Percentiles rank a stretch among this genome's conserved stretches.
Conservation (phyloP, 768 basidiomycete species). For the Naematelia aurantialba region DNA sequence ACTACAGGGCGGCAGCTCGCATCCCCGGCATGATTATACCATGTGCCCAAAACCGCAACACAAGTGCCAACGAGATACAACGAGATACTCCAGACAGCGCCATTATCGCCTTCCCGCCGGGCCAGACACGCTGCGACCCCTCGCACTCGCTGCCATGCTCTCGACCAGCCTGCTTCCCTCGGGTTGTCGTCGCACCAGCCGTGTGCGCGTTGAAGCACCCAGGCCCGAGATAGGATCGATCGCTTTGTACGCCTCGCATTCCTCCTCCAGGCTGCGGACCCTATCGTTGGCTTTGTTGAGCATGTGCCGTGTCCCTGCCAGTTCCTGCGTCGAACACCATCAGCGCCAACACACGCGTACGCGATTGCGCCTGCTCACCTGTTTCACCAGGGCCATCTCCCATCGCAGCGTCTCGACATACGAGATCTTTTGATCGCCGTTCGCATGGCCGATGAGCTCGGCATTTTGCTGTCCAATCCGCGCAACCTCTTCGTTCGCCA, state of each 20-base stretch:
- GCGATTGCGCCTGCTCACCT: conserved; percentile 55
- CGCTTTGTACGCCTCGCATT: conserved; percentile 32
- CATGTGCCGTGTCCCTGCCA: conserved; percentile 34
- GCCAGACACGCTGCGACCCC: conserved; percentile 21
- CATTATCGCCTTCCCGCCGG: conserved; percentile 8
- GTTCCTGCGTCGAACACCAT: conserved; percentile 23
- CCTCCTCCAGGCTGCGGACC: conserved; percentile 17
- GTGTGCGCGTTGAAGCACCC: conserved; percentile 19
- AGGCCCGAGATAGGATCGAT: conserved; percentile 14
- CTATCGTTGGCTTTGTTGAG: conserved; percentile 34
- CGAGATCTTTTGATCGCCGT: conserved; percentile 77
- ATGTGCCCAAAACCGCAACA: neutral
- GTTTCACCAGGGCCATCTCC: conserved; percentile 75
- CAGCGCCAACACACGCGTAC: neutral
- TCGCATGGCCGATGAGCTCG: conserved; percentile 76
- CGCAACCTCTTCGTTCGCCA: conserved; percentile 75
- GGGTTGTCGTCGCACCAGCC: conserved; percentile 32
- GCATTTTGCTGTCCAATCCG: conserved; percentile 77
- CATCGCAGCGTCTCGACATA: conserved; percentile 79
- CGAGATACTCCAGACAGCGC: neutral
- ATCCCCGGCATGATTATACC: neutral
- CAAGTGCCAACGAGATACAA: neutral
- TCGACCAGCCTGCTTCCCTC: conserved; percentile 28
- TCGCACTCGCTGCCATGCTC: conserved; percentile 8
- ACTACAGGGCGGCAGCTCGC: neutral